Conservation (phyloP, 108 stramenopile genomes). For the Cylindrotheca closterium region DNA sequence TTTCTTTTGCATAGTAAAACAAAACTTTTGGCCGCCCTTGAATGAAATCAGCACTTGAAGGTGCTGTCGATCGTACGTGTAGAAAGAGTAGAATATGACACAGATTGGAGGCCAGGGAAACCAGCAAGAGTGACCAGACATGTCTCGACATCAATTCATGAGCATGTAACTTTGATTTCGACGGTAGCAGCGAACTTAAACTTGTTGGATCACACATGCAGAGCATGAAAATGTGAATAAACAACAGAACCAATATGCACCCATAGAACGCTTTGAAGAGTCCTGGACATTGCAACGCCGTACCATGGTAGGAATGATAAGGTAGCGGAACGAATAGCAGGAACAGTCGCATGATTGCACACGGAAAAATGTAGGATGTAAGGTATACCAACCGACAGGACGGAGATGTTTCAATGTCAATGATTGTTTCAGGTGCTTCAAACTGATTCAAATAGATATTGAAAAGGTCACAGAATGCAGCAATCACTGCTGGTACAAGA, state of each 20-base stretch:
- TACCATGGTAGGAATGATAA: conserved; percentile 76
- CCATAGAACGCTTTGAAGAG: conserved; percentile 61
- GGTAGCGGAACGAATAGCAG: conserved; percentile 66
- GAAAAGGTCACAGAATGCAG: conserved; percentile 51
- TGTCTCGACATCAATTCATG: conserved; percentile 34
- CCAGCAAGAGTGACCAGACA: conserved; percentile 55
- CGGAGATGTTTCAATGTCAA: conserved; percentile 3
- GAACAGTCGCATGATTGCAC: conserved; percentile 54
- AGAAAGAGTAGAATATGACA: conserved; percentile 74
- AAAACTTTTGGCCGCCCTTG: conserved; percentile 26
- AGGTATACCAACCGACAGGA: conserved; percentile 20
- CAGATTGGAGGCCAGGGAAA: conserved; percentile 49
- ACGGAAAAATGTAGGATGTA: conserved; percentile 42
- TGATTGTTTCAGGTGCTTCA: conserved; percentile 9
- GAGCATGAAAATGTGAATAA: conserved; percentile 60
- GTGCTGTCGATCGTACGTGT: conserved; percentile 80
- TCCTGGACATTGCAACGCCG: conserved; percentile 53
- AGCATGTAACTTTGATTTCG: conserved; percentile 4
- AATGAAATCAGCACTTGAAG: conserved; percentile 38
- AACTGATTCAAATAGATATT: conserved; percentile 44
- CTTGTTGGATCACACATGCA: conserved; percentile 54
- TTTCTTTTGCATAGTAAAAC: conserved; percentile 26
- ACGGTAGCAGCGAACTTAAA: conserved; percentile 30
- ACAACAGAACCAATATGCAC: conserved; percentile 40
- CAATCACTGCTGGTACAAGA: conserved; percentile 60